Evolutionary conservation across 2,329 filamentous ascomycete genomes (phyloP), one percentile per base, ranked within the genome.

Genomic region (Penicillium sp.): DNA sequence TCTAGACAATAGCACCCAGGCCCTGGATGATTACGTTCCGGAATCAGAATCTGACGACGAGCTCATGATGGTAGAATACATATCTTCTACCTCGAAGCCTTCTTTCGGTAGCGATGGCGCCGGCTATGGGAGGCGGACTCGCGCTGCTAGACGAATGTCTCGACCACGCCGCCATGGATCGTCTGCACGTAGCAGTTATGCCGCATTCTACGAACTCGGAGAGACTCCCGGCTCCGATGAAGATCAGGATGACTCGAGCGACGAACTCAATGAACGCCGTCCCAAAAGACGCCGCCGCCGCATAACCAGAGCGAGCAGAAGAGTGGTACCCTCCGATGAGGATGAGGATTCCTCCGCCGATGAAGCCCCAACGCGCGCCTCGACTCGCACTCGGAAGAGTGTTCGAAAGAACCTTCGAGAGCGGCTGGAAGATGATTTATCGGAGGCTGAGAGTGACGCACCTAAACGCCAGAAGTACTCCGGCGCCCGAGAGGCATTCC

Each of bases 401-500:
- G 51, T 68, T 6, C 66, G 68, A 22, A 75, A 69, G 43, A 82
- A 70, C 56, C 77, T 85, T 72, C 75, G 70, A 54, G 83, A 85
- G 55, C 60, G 69, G 46, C 55, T 67, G 36, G 73, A 77, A 58
- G 69, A 75, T 43, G 70, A 75, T 27, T 22, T 59, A 39, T 77
- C 75, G 4, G 74, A 78, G 53, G 66, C 70, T 27, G 76, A 76
- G 55, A 56, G 16, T 77, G 79, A 11, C 80, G 85, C 1, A 87
- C 87, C 64, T 6, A 69, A 60, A 33, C 60, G 66, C 16, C 67
- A 69, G 43, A 76, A 70, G 56, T 76, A 73, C 77, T 77, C 85
- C 13, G 86, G 87, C 14, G 84, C 92, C 24, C 88, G 86, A 64
- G 95, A 98, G 72, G 74, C 85, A 6, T 98, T 96, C 71, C 81